Base-by-base conservation (phyloP, 2,329 filamentous ascomycete species). In the Xylariaceae sp. region DNA sequence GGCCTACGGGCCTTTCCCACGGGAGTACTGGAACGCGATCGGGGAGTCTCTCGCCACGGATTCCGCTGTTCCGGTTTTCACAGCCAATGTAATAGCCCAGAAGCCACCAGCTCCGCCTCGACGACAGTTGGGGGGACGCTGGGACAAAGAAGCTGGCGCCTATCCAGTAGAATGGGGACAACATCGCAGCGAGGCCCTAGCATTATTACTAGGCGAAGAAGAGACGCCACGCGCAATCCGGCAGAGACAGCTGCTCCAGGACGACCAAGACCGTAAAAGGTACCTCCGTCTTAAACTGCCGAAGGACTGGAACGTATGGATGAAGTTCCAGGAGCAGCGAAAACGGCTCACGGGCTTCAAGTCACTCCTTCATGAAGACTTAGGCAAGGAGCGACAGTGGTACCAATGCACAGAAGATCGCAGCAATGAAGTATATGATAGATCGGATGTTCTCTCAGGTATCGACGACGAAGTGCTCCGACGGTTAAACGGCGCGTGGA, bases 1-100 rank as follows among this genome's bases (percentile, higher is more conserved):
- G 57, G 46, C 42, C 6, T 51, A 52, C 26, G 51, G 54, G 1
- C 51, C 54, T 3, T 54, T 59, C 29, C 51, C 57, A 10, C 29
- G 45, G 36, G 37, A 37, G 1, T 18, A 16, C n/a, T 49, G 50
- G 51, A 47, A 45, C 5, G 21, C 44, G 1, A 2, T 54, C 12
- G 36, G 47, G n/a, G 30, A 50, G 7, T 43, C 47, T 9, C 46
- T 59, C 8, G 26, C 45, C 12, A 22, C 32, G 16, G 53, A 55
- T 43, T 46, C 40, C 18, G 39, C 54, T 1, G 18, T 54, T 9
- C 54, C 54, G 8, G 39, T 56, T 1, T 56, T 54, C 43, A 45
- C 46, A 12, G 47, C 15, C 30, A 52, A 55, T 13, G 26, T n/a
- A 13, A 42, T 52, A 43, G 10, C 30, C 7, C 37, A 47, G n/a